A percentile compares a stretch with the other conserved stretches of the same genome.
Evolutionary conservation across 306 rosid species (phyloP).

Genomic region (Ammopiptanthus mongolicus): DNA sequence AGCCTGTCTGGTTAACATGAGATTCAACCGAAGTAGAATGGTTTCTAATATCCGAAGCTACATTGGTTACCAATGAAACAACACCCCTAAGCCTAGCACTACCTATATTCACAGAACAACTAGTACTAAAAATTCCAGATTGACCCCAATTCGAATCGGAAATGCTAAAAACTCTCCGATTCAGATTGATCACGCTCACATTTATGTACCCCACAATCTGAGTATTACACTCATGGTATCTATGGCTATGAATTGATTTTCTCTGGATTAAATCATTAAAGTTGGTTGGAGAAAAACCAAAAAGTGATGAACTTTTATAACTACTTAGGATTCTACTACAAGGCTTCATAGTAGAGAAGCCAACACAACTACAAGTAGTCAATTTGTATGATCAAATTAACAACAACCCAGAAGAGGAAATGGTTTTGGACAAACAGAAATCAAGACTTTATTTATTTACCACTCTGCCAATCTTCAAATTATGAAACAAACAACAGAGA

Average conservation of each 20-base stretch:
- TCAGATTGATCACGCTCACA: constrained; percentile 29
- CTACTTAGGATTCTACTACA: constrained; percentile 53
- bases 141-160: constrained; percentile 47
- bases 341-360: constrained; percentile 67
- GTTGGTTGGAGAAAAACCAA: constrained; percentile 39
- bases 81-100: constrained; percentile 36
- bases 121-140: constrained; percentile 35
- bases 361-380: constrained; percentile 55
- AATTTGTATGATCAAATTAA: constrained; percentile 32
- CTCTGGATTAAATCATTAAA: constrained; percentile 6
- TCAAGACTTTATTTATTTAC: constrained; percentile 1
- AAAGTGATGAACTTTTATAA: constrained; percentile 44
- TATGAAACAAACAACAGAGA: constrained; percentile 17
- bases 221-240: constrained; percentile 26
- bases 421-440: neutral
- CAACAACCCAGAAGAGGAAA: constrained; percentile 15
- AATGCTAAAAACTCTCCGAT: constrained; percentile 48
- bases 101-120: constrained; percentile 31
- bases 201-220: constrained; percentile 32
- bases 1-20: constrained; percentile 51
- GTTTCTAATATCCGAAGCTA: constrained; percentile 64
- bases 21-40: constrained; percentile 71
- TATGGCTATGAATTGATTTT: constrained; percentile 10
- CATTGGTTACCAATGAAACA: constrained; percentile 38
- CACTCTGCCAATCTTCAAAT: constrained; percentile 12